Conservation (phyloP, 805 yeast species). For the Kodamaea leandrae region DNA sequence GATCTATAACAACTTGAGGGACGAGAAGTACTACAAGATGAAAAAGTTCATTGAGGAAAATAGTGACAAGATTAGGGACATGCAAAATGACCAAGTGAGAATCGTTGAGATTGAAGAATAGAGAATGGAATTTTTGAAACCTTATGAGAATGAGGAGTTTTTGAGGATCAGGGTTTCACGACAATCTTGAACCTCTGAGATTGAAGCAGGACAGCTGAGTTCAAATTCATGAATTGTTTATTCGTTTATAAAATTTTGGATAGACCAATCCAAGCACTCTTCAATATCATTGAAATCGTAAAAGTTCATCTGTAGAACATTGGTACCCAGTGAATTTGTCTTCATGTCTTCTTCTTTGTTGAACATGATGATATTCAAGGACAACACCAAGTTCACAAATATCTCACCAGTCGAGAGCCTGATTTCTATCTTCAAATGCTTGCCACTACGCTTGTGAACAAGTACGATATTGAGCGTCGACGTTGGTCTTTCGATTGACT, state of each 20-base stretch:
- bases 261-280: constrained; percentile 57
- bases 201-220: too few relatives aligned
- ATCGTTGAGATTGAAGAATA: constrained; percentile 26
- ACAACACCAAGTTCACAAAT: constrained; percentile 38
- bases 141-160: too few relatives aligned
- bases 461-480: constrained; percentile 28
- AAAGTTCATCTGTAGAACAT: constrained; percentile 46
- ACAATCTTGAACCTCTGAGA: too few relatives aligned
- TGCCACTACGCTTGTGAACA: constrained; percentile 16
- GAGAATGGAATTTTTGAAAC: too few relatives aligned
- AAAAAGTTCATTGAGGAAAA: constrained; percentile 42
- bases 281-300: constrained; percentile 52
- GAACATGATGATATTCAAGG: constrained; percentile 35
- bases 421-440: constrained; percentile 25
- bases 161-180: too few relatives aligned
- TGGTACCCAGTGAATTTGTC: constrained; percentile 31
- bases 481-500: constrained; percentile 38
- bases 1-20: constrained; percentile 59
- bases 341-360: constrained; percentile 22
- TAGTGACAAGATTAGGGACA: constrained; percentile 32
- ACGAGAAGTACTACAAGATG: constrained; percentile 54
- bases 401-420: constrained; percentile 39
- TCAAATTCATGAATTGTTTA: constrained; percentile 18
- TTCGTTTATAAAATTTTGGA: constrained; percentile 31
- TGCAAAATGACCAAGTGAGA: constrained; percentile 29